A percentile compares a stretch with the other conserved stretches of the same genome.
Evolutionary conservation across 495 filamentous ascomycete species (phyloP).

Genomic region (Haplographium delicatum): DNA sequence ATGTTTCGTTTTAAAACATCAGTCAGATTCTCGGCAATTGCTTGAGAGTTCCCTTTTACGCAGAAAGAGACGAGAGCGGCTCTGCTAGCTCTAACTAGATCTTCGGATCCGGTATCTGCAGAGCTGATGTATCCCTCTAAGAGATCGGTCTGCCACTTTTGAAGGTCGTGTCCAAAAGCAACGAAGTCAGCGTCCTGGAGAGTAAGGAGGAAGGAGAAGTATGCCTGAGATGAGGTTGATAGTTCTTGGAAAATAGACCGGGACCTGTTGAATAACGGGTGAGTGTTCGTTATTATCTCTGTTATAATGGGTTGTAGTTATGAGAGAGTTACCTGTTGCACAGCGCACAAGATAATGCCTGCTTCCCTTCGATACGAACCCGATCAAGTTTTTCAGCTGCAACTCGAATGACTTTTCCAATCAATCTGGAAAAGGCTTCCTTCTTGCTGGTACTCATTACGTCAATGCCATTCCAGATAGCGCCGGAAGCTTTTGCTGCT

Average conservation of each 20-base stretch:
- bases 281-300: neutral
- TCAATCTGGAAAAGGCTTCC: conserved; percentile 11
- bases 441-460: neutral
- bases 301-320: neutral
- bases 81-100: conserved; percentile 68
- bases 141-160: conserved; percentile 34
- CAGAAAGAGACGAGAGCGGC: conserved; percentile 57
- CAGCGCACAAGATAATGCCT: conserved; percentile 33
- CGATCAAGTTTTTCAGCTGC: conserved; percentile 87
- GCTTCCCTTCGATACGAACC: conserved; percentile 64
- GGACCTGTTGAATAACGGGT: neutral
- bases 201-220: conserved; percentile 45
- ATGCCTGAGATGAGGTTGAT: conserved; percentile 45
- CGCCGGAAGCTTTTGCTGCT: conserved; percentile 53
- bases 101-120: conserved; percentile 77
- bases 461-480: neutral
- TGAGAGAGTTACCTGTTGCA: neutral
- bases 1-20: conserved; percentile 41
- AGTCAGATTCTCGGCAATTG: conserved; percentile 37
- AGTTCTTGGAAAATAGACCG: neutral
- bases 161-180: neutral
- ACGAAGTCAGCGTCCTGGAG: conserved; percentile 25
- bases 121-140: conserved; percentile 76
- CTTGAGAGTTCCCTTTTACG: conserved; percentile 23
- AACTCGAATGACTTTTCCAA: conserved; percentile 53